Percentiles rank a stretch among this genome's conserved stretches.
phyloP scores from a whole-genome alignment of 2,329 filamentous ascomycete species.

The Colletotrichum paranaense region DNA sequence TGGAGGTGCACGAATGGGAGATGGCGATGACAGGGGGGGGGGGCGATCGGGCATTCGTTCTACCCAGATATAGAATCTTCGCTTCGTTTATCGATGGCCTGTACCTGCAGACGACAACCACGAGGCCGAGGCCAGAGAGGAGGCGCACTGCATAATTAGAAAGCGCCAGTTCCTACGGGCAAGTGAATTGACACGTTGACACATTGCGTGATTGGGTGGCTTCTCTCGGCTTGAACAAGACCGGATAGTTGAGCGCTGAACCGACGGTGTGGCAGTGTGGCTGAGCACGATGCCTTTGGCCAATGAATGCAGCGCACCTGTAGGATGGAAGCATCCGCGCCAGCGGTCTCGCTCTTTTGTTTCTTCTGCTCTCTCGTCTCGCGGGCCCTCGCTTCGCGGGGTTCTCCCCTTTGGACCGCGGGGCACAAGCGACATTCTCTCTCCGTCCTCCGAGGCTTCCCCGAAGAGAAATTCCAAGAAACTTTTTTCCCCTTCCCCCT shows the following conservation, averaged over 20 bases:
- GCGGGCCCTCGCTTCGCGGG: background rate
- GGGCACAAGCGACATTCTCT: background rate
- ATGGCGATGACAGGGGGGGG: background rate
- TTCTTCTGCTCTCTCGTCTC: background rate
- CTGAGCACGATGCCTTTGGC: background rate
- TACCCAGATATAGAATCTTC: background rate
- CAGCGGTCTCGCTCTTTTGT: background rate
- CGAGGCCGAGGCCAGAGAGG: background rate
- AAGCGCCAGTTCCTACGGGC: background rate
- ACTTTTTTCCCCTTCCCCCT: background rate
- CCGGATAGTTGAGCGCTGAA: background rate
- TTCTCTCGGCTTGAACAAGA: slow-evolving; percentile 24
- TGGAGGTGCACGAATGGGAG: background rate
- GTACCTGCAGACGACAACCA: slow-evolving; percentile 18
- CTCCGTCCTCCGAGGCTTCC: background rate
- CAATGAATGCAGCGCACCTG: background rate
- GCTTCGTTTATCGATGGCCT: background rate
- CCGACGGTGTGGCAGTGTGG: background rate
- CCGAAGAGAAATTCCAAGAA: background rate
- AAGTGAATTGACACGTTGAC: too few relatives aligned
- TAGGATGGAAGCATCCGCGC: too few relatives aligned
- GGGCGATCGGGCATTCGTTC: background rate
- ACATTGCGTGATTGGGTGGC: background rate
- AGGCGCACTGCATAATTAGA: slow-evolving; percentile 16
- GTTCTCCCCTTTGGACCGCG: background rate